Percentiles rank a stretch among this genome's conserved stretches.
Evolutionary conservation across 768 basidiomycete genomes (phyloP).

Genomic region (Boletus pseudopeckii): DNA sequence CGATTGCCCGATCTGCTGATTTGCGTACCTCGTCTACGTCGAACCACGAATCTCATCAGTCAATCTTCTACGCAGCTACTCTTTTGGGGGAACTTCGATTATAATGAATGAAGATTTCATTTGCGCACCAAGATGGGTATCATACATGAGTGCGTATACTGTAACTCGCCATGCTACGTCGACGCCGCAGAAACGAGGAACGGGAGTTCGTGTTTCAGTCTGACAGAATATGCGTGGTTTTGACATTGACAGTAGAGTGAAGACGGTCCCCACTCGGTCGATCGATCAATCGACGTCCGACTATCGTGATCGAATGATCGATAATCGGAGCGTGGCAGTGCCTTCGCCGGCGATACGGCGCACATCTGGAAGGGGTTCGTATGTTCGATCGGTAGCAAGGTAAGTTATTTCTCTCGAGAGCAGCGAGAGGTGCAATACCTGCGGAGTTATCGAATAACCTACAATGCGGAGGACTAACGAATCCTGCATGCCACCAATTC

Average conservation of each 20-base stretch:
- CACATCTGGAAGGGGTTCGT: neutral
- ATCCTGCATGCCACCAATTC: neutral
- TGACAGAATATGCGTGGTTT: neutral
- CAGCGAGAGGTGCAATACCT: too few species aligned
- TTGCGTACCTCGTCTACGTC: neutral
- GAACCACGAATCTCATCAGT: neutral
- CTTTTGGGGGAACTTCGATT: neutral
- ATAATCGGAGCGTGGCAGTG: neutral
- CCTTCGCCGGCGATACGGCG: neutral
- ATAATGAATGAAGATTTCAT: neutral
- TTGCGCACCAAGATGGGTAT: neutral
- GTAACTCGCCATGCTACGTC: neutral
- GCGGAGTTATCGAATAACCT: too few species aligned
- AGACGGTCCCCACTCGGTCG: too few species aligned
- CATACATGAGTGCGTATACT: neutral
- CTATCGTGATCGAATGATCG: neutral
- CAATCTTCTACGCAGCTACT: neutral
- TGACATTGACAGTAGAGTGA: neutral
- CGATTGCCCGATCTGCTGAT: too few species aligned
- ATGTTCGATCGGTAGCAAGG: neutral
- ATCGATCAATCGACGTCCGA: neutral
- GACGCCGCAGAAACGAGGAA: neutral
- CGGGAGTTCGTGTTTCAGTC: neutral
- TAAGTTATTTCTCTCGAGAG: neutral
- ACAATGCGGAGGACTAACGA: neutral